phyloP scores from a whole-genome alignment of 129 eudicot genomes.

The Heracleum sosnowskyi region DNA sequence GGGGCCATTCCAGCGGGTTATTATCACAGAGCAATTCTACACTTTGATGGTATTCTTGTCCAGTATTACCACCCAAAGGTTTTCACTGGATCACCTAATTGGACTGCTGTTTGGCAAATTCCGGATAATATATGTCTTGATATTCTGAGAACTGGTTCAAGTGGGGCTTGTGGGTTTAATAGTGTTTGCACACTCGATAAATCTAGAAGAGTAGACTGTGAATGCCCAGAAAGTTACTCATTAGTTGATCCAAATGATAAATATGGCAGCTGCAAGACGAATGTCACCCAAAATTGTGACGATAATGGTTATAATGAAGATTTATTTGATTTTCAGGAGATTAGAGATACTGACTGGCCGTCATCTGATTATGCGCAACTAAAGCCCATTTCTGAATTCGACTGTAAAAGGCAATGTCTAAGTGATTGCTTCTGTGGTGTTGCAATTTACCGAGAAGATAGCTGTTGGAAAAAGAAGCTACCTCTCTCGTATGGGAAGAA shows the following conservation, averaged over 20 bases:
- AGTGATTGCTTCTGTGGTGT: background rate
- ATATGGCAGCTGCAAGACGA: background rate
- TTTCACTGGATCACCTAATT: background rate
- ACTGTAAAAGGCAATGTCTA: background rate
- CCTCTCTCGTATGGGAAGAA: background rate
- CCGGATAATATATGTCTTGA: slow-evolving; percentile 2
- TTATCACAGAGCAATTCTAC: background rate
- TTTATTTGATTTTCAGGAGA: background rate
- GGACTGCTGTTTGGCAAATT: background rate
- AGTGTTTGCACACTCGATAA: background rate
- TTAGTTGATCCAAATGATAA: background rate
- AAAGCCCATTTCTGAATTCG: background rate
- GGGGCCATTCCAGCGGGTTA: background rate
- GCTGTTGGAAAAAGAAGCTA: background rate
- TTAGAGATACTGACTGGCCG: background rate
- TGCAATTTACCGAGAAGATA: background rate
- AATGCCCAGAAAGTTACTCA: background rate
- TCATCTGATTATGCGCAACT: background rate
- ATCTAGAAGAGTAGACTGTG: background rate
- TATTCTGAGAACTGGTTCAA: background rate
- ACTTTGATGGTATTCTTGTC: background rate
- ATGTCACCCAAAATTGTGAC: background rate
- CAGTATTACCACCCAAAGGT: background rate
- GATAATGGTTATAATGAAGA: background rate
- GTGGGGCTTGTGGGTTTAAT: slow-evolving; percentile 3